phyloP scores from a whole-genome alignment of 331 rosid species.

The Phaseolus coccineus region DNA sequence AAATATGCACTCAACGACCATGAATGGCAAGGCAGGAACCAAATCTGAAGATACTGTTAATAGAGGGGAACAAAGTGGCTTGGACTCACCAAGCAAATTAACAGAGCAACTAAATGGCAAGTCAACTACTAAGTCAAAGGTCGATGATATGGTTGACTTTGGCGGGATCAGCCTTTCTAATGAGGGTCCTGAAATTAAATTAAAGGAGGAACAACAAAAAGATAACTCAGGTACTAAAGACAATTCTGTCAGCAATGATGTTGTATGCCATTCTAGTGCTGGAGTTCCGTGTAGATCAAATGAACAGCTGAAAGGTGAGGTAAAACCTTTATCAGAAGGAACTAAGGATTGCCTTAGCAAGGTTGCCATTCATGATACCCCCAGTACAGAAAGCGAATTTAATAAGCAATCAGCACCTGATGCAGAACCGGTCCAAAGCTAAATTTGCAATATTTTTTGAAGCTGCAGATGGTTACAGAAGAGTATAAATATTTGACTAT shows the following conservation, averaged over 20 bases:
- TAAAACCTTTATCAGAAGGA: conserved; percentile 50
- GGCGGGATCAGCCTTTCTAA: conserved; percentile 34
- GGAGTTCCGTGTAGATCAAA: conserved; percentile 47
- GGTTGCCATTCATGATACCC: conserved; percentile 41
- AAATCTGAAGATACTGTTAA: conserved; percentile 44
- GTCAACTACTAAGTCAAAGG: conserved; percentile 45
- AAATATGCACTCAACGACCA: conserved; percentile 38
- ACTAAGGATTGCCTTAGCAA: conserved; percentile 36
- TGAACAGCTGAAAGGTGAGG: conserved; percentile 46
- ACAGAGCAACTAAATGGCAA: conserved; percentile 41
- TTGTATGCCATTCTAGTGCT: conserved; percentile 37
- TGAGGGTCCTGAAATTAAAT: conserved; percentile 34
- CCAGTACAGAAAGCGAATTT: conserved; percentile 42
- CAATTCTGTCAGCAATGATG: conserved; percentile 36
- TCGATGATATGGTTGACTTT: conserved; percentile 36
- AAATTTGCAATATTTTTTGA: conserved; percentile 42
- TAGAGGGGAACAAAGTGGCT: conserved; percentile 31
- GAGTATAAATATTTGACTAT: conserved; percentile 45
- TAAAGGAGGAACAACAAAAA: conserved; percentile 47
- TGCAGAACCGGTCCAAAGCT: conserved; percentile 61
- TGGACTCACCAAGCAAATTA: conserved; percentile 39
- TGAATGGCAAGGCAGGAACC: conserved; percentile 42
- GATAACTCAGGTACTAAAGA: conserved; percentile 43
- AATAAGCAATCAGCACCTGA: conserved; percentile 51
- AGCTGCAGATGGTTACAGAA: conserved; percentile 41